These are phyloP conservation scores for Populus ilicifolia DNA, from an alignment of 345 rosid species.

Conservation along the genomic window DNA sequence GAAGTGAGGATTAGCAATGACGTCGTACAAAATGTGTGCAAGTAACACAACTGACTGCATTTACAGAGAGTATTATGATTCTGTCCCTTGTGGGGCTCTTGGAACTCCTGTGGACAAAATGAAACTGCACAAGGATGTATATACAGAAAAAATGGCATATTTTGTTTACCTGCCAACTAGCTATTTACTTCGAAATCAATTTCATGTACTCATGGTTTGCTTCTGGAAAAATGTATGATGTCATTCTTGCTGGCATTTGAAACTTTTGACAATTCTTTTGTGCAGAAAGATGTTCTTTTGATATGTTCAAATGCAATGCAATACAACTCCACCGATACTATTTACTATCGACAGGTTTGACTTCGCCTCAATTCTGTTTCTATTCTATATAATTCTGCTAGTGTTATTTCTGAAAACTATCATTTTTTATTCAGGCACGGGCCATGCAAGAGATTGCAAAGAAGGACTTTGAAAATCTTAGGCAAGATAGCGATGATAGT, in stretches of 20 bases:
- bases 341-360: constrained; percentile 85
- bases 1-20: not conserved
- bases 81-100: not conserved
- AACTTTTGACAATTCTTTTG: constrained; percentile 7
- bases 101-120: not conserved
- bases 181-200: not conserved
- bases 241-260: constrained; percentile 8
- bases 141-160: not conserved
- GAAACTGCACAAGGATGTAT: not conserved
- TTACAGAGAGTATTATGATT: not conserved
- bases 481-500: constrained; percentile 88
- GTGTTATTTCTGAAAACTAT: constrained; percentile 13
- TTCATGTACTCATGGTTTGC: not conserved
- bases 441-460: constrained; percentile 86
- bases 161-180: not conserved
- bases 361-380: constrained; percentile 1
- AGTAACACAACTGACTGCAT: not conserved
- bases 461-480: constrained; percentile 83
- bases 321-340: constrained; percentile 88
- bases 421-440: constrained; percentile 56
- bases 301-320: constrained; percentile 94
- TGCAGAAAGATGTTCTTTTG: constrained; percentile 80
- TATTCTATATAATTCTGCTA: not conserved
- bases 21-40: not conserved
- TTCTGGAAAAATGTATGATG: constrained; percentile 5